phyloP scores from a whole-genome alignment of 2,329 filamentous ascomycete species.

The Aspergillus sp. region DNA sequence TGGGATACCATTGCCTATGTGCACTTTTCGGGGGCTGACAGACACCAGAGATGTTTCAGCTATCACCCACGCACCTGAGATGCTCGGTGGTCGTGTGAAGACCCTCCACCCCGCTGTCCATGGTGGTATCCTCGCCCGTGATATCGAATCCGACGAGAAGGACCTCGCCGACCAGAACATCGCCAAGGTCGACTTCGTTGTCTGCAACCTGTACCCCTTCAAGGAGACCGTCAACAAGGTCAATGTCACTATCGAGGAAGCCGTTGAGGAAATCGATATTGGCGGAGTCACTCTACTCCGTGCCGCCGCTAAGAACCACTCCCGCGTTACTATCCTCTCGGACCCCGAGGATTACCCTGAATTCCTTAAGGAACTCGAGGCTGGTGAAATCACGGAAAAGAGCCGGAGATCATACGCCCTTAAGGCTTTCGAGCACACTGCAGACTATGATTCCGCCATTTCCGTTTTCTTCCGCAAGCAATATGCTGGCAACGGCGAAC shows the following conservation, averaged over 20 bases:
- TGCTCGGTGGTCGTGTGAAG: conserved; percentile 91
- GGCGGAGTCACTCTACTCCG: conserved; percentile 95
- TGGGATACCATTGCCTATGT: not conserved
- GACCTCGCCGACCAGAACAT: conserved; percentile 95
- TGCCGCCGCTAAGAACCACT: conserved; percentile 96
- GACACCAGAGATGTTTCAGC: conserved; percentile 80
- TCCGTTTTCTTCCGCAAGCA: conserved; percentile 97
- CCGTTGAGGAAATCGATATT: conserved; percentile 98
- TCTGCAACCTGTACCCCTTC: conserved; percentile 99
- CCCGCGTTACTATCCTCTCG: conserved; percentile 90
- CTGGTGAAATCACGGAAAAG: conserved; percentile 79
- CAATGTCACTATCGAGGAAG: conserved; percentile 94
- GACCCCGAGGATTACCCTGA: conserved; percentile 91
- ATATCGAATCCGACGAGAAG: conserved; percentile 94
- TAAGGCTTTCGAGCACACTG: conserved; percentile 98
- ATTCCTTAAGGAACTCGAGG: conserved; percentile 85
- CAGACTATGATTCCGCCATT: conserved; percentile 93
- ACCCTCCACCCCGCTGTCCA: conserved; percentile 94
- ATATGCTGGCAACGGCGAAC: conserved; percentile 80
- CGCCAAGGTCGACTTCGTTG: conserved; percentile 89
- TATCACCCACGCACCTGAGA: conserved; percentile 95
- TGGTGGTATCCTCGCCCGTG: conserved; percentile 80
- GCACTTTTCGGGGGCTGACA: conserved; percentile 4
- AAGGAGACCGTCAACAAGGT: conserved; percentile 97
- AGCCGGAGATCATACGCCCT: conserved; percentile 88